phyloP scores from a whole-genome alignment of 140 eudicot species.

The Erigeron philadelphicus region DNA sequence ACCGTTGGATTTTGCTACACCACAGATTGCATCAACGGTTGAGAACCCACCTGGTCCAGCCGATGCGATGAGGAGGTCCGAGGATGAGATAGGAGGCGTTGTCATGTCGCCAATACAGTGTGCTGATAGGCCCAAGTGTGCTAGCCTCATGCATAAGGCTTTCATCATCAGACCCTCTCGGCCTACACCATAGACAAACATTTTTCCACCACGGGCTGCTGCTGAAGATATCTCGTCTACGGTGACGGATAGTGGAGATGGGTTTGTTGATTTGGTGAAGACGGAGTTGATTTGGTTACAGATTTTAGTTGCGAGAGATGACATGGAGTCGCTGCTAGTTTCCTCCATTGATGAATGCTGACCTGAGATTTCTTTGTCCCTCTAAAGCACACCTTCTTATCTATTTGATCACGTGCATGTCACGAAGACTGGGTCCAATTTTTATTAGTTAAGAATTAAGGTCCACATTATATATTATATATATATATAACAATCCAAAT shows the following conservation, averaged over 20 bases:
- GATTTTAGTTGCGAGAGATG: constrained; percentile 51
- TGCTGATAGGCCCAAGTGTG: constrained; percentile 67
- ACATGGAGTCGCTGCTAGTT: constrained; percentile 25
- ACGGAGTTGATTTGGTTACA: constrained; percentile 60
- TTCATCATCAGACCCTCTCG: constrained; percentile 89
- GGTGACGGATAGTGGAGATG: constrained; percentile 47
- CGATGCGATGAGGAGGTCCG: constrained; percentile 81
- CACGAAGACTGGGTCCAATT: constrained; percentile 14
- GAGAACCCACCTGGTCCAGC: constrained; percentile 95
- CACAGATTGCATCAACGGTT: constrained; percentile 77
- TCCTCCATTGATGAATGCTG: constrained; percentile 29
- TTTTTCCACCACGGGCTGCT: constrained; percentile 42
- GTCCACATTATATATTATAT: too few relatives aligned
- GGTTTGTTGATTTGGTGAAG: constrained; percentile 40
- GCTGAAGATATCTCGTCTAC: constrained; percentile 51
- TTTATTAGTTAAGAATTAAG: too few relatives aligned
- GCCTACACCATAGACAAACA: constrained; percentile 87
- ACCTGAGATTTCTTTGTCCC: background rate
- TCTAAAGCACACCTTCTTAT: constrained; percentile 13
- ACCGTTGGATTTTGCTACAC: constrained; percentile 52
- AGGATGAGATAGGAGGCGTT: constrained; percentile 69
- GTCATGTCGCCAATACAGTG: constrained; percentile 92
- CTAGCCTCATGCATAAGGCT: constrained; percentile 77
- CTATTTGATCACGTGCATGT: constrained; percentile 28
- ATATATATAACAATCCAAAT: too few relatives aligned